A percentile compares a stretch with the other conserved stretches of the same genome.
These are phyloP conservation scores for Botrytis tulipae DNA, from an alignment of 2,329 filamentous ascomycete species.

Conservation along the genomic window DNA sequence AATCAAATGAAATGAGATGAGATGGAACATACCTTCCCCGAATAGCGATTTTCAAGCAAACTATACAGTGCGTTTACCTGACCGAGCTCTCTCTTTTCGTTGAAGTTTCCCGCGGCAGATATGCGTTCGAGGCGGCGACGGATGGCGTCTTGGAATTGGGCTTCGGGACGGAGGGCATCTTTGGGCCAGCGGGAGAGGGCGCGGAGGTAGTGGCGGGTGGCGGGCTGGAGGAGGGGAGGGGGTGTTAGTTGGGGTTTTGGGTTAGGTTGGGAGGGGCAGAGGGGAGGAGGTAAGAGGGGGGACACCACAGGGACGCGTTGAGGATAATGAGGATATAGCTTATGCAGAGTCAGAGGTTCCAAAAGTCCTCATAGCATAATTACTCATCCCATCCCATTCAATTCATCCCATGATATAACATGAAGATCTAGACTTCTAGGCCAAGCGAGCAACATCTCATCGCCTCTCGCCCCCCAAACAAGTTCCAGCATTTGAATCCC, in stretches of 20 bases:
- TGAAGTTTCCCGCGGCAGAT: slow-evolving; percentile 29
- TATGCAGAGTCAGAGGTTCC: neutral
- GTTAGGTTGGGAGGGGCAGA: neutral
- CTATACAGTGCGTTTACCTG: slow-evolving; percentile 61
- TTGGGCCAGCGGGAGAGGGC: slow-evolving; percentile 60
- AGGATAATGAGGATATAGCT: neutral
- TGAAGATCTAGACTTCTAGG: neutral
- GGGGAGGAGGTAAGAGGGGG: neutral
- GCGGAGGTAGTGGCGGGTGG: slow-evolving; percentile 49
- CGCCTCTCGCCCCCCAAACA: neutral
- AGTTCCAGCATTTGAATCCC: neutral
- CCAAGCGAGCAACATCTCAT: neutral
- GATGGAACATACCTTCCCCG: slow-evolving; percentile 46
- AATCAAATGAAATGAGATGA: neutral
- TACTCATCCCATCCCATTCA: neutral
- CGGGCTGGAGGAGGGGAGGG: slow-evolving; percentile 39
- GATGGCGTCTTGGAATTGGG: slow-evolving; percentile 60
- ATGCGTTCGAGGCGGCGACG: slow-evolving; percentile 44
- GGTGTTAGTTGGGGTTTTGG: neutral
- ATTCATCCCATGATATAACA: neutral
- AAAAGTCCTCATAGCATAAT: neutral
- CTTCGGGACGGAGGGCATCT: slow-evolving; percentile 60
- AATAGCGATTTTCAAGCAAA: slow-evolving; percentile 59
- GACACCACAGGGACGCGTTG: neutral
- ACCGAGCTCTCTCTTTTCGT: slow-evolving; percentile 51